Conservation (phyloP, 148 eudicot genomes). For the Linanthus parryae region DNA sequence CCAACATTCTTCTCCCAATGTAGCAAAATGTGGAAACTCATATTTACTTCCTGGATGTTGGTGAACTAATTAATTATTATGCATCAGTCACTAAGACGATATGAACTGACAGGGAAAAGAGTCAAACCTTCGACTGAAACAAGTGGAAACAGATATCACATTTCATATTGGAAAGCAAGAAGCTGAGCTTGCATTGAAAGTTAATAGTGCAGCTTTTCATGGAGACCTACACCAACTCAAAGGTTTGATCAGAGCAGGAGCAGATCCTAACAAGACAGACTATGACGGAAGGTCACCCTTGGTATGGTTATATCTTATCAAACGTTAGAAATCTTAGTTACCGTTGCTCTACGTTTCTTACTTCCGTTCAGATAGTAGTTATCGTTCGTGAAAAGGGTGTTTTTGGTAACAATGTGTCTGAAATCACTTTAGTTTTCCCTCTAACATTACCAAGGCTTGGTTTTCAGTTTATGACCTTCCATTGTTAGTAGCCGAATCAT, state of each 20-base stretch:
- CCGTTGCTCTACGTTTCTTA: neutral
- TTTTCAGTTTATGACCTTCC: too few relatives aligned
- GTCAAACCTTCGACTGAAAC: slow-evolving; percentile 51
- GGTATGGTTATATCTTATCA: slow-evolving; percentile 36
- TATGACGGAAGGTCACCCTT: slow-evolving; percentile 84
- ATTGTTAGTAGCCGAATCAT: too few relatives aligned
- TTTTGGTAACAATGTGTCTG: too few relatives aligned
- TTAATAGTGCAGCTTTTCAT: slow-evolving; percentile 70
- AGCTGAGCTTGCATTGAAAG: slow-evolving; percentile 91
- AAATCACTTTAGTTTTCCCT: too few relatives aligned
- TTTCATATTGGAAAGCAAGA: slow-evolving; percentile 82
- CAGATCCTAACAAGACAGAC: slow-evolving; percentile 84
- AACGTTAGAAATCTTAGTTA: neutral
- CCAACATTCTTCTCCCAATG: neutral
- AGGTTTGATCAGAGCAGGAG: slow-evolving; percentile 67
- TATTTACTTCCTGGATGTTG: neutral
- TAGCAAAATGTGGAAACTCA: neutral
- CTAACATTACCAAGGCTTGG: too few relatives aligned
- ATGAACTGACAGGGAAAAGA: slow-evolving; percentile 56
- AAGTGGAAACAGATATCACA: slow-evolving; percentile 69
- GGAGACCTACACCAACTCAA: slow-evolving; percentile 81
- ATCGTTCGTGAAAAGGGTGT: too few relatives aligned
- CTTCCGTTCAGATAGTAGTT: too few relatives aligned
- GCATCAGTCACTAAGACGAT: neutral
- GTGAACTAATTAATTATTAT: neutral